These are phyloP conservation scores for Peronospora farinosa DNA, from an alignment of 352 stramenopile genomes.

Conservation along the genomic window DNA sequence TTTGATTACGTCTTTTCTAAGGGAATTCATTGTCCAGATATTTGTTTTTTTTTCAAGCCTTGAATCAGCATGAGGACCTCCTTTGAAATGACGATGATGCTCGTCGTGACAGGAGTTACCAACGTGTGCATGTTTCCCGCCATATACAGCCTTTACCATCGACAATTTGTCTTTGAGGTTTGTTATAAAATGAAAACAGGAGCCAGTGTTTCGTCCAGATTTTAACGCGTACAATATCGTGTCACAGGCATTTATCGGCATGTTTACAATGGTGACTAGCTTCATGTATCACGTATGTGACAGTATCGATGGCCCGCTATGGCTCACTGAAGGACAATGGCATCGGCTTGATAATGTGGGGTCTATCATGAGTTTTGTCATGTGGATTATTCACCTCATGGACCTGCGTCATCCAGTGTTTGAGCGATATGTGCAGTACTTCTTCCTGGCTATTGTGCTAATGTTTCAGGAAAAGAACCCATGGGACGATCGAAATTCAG, in stretches of 20 bases:
- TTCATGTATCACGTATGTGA: constrained; percentile 78
- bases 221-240: constrained; percentile 4
- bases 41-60: neutral
- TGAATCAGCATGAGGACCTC: constrained; percentile 40
- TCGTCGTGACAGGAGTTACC: constrained; percentile 62
- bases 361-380: constrained; percentile 78
- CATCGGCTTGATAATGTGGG: constrained; percentile 78
- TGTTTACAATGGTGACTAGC: constrained; percentile 75
- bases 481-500: constrained; percentile 59
- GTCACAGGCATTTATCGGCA: constrained; percentile 61
- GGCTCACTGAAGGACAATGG: constrained; percentile 76
- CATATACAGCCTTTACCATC: constrained; percentile 47
- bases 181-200: neutral
- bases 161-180: constrained; percentile 72
- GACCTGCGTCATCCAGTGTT: constrained; percentile 37
- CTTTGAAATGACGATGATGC: constrained; percentile 66
- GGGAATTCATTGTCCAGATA: neutral
- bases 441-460: constrained; percentile 55
- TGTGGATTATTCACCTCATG: constrained; percentile 74
- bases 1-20: neutral
- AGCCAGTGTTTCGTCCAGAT: neutral
- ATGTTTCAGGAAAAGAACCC: constrained; percentile 74
- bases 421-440: constrained; percentile 61
- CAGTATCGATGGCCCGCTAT: constrained; percentile 66
- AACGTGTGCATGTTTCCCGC: constrained; percentile 79